phyloP scores from a whole-genome alignment of 2,329 filamentous ascomycete species.

The Monilinia fructicola region DNA sequence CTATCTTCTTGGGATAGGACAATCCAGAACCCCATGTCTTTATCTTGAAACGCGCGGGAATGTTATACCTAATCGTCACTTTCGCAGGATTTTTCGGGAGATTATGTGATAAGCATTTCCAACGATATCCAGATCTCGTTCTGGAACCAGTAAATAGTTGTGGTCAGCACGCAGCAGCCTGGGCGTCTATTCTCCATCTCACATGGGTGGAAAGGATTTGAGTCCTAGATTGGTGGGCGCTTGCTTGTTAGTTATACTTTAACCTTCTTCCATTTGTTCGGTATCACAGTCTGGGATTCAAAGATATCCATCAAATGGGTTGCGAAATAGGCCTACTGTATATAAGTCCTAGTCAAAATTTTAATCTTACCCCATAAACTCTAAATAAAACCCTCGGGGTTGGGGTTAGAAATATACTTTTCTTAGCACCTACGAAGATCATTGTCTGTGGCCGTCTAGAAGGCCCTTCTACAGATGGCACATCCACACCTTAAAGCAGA shows the following conservation, averaged over 20 bases:
- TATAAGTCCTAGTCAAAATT: neutral
- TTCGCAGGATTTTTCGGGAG: neutral
- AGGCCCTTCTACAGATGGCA: neutral
- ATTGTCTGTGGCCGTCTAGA: neutral
- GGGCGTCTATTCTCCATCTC: neutral
- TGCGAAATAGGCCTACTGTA: neutral
- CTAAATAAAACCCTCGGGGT: slow-evolving; percentile 2
- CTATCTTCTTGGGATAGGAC: neutral
- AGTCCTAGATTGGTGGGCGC: neutral
- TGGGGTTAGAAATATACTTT: neutral
- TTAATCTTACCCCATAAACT: neutral
- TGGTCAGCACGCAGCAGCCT: neutral
- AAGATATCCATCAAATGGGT: neutral
- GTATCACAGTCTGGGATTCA: neutral
- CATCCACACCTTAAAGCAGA: neutral
- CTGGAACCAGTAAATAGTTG: neutral
- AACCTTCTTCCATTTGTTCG: neutral
- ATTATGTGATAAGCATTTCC: no score
- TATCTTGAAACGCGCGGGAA: neutral
- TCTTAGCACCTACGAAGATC: neutral
- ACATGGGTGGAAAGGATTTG: neutral
- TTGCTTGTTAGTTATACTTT: neutral
- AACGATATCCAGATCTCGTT: neutral
- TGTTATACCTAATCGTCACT: neutral
- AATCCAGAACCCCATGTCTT: neutral